Percentiles rank a stretch among this genome's conserved stretches.
Conservation (phyloP, 768 basidiomycete species). For the Dacryopinax primogenitus region DNA sequence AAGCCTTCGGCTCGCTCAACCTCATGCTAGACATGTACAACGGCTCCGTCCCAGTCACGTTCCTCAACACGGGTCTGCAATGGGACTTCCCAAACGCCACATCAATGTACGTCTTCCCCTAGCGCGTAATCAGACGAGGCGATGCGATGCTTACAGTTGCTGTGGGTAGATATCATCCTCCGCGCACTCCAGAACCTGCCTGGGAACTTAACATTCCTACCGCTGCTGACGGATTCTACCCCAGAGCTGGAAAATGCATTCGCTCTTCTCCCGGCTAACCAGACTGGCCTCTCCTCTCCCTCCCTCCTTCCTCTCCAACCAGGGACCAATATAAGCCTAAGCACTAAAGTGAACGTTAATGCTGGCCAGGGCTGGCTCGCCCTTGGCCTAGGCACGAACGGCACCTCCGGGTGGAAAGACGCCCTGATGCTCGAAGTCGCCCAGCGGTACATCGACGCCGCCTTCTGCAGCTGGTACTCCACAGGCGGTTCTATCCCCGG, state of each 20-base stretch:
- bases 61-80: conserved; percentile 65
- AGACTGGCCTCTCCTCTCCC: conserved; percentile 61
- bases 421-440: conserved; percentile 58
- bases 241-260: conserved; percentile 31
- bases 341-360: conserved; percentile 48
- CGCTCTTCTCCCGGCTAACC: conserved; percentile 59
- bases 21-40: conserved; percentile 72
- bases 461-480: conserved; percentile 81
- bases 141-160: neutral
- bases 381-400: conserved; percentile 63
- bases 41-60: conserved; percentile 71
- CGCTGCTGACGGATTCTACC: conserved; percentile 37
- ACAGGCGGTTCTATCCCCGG: conserved; percentile 76
- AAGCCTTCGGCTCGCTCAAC: conserved; percentile 60
- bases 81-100: conserved; percentile 79
- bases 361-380: conserved; percentile 40
- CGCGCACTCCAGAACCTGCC: conserved; percentile 66
- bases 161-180: conserved; percentile 44
- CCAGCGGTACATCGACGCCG: conserved; percentile 72
- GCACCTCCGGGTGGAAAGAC: conserved; percentile 45
- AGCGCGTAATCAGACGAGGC: conserved; percentile 19
- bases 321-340: conserved; percentile 37
- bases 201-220: conserved; percentile 47
- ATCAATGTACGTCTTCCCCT: conserved; percentile 35
- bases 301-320: conserved; percentile 45